Conservation (phyloP, 2,329 filamentous ascomycete species). For the Dothistroma pini region DNA sequence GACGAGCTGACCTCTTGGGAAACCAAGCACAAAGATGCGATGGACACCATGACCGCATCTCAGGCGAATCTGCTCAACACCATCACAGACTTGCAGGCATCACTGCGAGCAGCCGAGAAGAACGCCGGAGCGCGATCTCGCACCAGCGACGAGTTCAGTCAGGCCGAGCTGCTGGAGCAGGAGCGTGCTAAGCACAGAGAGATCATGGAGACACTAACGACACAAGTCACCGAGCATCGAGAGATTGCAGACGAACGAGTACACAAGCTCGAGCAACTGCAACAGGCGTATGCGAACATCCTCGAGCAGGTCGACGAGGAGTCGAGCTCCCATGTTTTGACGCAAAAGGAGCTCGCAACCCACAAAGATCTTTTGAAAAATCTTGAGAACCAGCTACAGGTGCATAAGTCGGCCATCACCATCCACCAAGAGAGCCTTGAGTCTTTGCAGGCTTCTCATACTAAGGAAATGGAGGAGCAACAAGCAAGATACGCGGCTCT, state of each 20-base stretch:
- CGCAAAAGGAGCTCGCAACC: slow-evolving; percentile 50
- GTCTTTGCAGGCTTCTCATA: slow-evolving; percentile 52
- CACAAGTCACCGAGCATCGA: slow-evolving; percentile 79
- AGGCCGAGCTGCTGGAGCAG: slow-evolving; percentile 35
- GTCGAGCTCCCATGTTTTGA: slow-evolving; percentile 56
- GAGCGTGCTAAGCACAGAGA: slow-evolving; percentile 48
- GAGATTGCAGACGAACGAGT: slow-evolving; percentile 65
- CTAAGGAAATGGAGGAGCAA: slow-evolving; percentile 51
- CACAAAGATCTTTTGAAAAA: slow-evolving; percentile 52
- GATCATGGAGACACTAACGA: slow-evolving; percentile 58
- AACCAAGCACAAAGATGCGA: slow-evolving; percentile 65
- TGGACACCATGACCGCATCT: slow-evolving; percentile 67
- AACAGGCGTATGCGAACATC: slow-evolving; percentile 65
- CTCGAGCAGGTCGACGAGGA: slow-evolving; percentile 66
- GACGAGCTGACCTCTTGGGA: slow-evolving; percentile 72
- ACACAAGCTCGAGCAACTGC: slow-evolving; percentile 67
- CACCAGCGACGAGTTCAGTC: slow-evolving; percentile 15
- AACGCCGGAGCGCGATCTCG: slow-evolving; percentile 24
- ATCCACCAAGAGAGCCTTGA: slow-evolving; percentile 53
- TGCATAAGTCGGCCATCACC: slow-evolving; percentile 53
- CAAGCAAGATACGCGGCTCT: slow-evolving; percentile 37
- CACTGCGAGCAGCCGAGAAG: slow-evolving; percentile 41
- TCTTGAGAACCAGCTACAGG: slow-evolving; percentile 55
- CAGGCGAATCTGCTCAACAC: slow-evolving; percentile 70
- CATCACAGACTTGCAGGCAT: slow-evolving; percentile 69